Evolutionary conservation across 176 grass and related monocot genomes (phyloP).

Genomic region (Canna indica): DNA sequence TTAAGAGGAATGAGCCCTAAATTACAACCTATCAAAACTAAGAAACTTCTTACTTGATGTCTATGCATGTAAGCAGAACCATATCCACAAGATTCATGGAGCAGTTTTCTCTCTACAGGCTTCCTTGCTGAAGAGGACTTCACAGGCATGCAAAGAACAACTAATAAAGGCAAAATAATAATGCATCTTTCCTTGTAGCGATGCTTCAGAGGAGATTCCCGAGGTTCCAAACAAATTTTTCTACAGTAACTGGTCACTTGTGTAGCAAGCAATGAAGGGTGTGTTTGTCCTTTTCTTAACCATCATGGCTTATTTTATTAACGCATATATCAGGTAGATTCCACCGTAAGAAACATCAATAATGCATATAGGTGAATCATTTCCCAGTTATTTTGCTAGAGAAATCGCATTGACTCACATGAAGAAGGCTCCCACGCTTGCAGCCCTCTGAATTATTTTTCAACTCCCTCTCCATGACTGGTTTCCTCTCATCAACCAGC

Average conservation of each 20-base stretch:
- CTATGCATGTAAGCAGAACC: neutral
- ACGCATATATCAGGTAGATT: neutral
- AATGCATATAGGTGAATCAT: neutral
- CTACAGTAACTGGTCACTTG: slow-evolving; percentile 13
- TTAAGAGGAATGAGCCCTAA: neutral
- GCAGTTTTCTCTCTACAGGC: neutral
- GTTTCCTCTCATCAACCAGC: slow-evolving; percentile 27
- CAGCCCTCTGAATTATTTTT: slow-evolving; percentile 33
- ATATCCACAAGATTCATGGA: slow-evolving; percentile 12
- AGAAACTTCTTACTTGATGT: slow-evolving; percentile 9
- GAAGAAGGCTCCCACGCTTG: slow-evolving; percentile 38
- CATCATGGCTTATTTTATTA: neutral
- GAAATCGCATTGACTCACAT: slow-evolving; percentile 62
- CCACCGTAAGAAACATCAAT: neutral
- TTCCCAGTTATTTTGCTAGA: slow-evolving; percentile 1
- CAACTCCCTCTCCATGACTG: slow-evolving; percentile 24
- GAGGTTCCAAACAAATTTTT: slow-evolving; percentile 26
- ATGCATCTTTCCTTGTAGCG: neutral
- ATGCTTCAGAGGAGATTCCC: slow-evolving; percentile 20
- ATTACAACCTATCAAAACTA: neutral
- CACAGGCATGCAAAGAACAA: neutral
- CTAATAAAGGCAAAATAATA: neutral
- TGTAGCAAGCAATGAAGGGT: slow-evolving; percentile 1
- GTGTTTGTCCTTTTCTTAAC: neutral
- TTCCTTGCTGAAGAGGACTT: neutral